phyloP scores from a whole-genome alignment of 2,329 filamentous ascomycete species.

The Corinectria fuckeliana region DNA sequence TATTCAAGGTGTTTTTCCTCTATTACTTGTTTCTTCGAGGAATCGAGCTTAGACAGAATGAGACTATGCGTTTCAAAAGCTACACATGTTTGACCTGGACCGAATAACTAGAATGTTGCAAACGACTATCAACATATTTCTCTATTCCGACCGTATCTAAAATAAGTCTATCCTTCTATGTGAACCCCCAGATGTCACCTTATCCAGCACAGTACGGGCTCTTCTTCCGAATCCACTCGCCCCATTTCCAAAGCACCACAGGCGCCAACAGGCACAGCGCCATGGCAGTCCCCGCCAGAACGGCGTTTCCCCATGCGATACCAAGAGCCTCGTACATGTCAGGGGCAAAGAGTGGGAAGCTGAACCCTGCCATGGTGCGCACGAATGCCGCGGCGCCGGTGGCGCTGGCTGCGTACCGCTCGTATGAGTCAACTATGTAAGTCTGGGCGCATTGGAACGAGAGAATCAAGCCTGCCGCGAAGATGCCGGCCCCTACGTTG shows the following conservation, averaged over 20 bases:
- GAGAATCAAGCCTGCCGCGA: slow-evolving; percentile 59
- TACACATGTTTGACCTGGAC: too few species aligned
- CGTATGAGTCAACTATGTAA: slow-evolving; percentile 62
- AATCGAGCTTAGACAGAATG: too few species aligned
- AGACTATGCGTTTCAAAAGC: too few species aligned
- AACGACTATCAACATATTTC: too few species aligned
- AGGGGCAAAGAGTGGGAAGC: slow-evolving; percentile 64
- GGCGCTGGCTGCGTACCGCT: slow-evolving; percentile 45
- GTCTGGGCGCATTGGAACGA: slow-evolving; percentile 65
- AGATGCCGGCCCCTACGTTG: slow-evolving; percentile 59
- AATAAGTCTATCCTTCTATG: neutral
- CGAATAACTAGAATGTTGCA: too few species aligned
- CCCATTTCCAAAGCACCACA: slow-evolving; percentile 27
- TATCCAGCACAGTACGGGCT: slow-evolving; percentile 30
- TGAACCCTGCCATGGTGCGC: slow-evolving; percentile 61
- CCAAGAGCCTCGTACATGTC: slow-evolving; percentile 46
- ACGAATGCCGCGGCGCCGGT: slow-evolving; percentile 62
- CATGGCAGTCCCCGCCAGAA: slow-evolving; percentile 42
- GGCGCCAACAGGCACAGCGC: slow-evolving; percentile 28
- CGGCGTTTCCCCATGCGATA: slow-evolving; percentile 54
- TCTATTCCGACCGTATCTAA: neutral
- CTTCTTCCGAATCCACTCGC: slow-evolving; percentile 29
- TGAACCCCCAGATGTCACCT: neutral
- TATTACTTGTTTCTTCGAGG: too few species aligned
- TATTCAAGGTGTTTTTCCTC: too few species aligned